Conservation (phyloP, 768 basidiomycete genomes). For the Suillus occidentalis region DNA sequence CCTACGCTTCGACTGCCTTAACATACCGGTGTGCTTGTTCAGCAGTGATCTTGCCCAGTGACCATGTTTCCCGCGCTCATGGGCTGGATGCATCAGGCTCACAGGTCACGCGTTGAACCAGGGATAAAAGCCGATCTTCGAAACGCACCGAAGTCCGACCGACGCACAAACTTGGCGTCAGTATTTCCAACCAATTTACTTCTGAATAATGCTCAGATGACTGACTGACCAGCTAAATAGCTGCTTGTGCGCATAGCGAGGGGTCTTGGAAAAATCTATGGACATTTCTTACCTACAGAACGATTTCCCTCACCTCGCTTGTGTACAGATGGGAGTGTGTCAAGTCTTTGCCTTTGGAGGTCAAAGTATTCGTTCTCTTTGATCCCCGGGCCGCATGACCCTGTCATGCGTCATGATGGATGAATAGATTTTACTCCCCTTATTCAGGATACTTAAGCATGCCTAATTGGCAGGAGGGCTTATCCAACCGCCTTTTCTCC, state of each 20-base stretch:
- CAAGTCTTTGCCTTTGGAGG: not conserved
- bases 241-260: not conserved
- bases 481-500: not conserved
- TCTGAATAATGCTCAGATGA: not conserved
- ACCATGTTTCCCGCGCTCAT: not conserved
- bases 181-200: not conserved
- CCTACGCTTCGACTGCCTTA: not conserved
- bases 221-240: not conserved
- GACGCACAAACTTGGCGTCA: not conserved
- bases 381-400: constrained; percentile 10
- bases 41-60: not conserved
- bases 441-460: constrained; percentile 13
- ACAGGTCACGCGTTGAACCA: not conserved
- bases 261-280: not conserved
- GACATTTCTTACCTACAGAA: not conserved
- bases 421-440: not conserved
- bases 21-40: not conserved
- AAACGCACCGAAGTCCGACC: not conserved
- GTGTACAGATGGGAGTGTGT: too few relatives aligned
- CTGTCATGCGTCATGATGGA: constrained; percentile 17
- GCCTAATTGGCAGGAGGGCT: not conserved
- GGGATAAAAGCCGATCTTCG: not conserved
- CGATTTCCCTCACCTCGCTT: not conserved
- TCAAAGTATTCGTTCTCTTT: constrained; percentile 4
- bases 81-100: not conserved